A percentile compares a stretch with the other conserved stretches of the same genome.
Conservation (phyloP, 192 early-diverging fungal genomes). For the Coemansia sp. region DNA sequence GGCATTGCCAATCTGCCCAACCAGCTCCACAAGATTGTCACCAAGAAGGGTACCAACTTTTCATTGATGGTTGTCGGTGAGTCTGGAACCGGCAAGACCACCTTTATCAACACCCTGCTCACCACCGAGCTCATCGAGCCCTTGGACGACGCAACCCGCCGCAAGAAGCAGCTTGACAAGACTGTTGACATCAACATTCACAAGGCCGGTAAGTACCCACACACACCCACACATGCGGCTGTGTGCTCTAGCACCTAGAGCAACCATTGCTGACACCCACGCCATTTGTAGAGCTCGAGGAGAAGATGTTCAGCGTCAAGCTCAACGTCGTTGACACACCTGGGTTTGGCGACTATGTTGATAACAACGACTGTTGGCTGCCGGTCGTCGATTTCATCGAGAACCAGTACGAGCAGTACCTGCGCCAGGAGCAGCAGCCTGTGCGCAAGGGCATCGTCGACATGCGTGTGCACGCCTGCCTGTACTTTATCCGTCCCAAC, state of each 20-base stretch:
- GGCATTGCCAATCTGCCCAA: constrained; percentile 99
- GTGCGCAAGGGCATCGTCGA: constrained; percentile 85
- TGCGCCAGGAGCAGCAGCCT: constrained; percentile 88
- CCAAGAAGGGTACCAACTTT: constrained; percentile 93
- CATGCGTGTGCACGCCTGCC: constrained; percentile 94
- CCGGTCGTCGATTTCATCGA: constrained; percentile 98
- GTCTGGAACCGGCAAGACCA: constrained; percentile 97
- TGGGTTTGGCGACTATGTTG: constrained; percentile 87
- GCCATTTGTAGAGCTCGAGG: constrained; percentile 74
- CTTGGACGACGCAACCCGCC: constrained; percentile 72
- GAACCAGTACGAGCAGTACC: constrained; percentile 94
- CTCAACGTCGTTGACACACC: constrained; percentile 92
- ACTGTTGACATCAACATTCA: constrained; percentile 99
- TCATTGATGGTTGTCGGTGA: constrained; percentile 97
- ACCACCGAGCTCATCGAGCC: constrained; percentile 92
- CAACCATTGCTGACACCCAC: not conserved
- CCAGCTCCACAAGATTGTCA: constrained; percentile 98
- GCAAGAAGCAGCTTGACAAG: constrained; percentile 88
- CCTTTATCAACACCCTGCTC: constrained; percentile 98
- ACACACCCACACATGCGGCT: not conserved
- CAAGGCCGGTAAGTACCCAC: constrained; percentile 69
- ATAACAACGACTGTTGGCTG: constrained; percentile 96
- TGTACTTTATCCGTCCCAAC: constrained; percentile 98
- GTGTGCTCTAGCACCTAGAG: not conserved
- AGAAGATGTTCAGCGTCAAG: constrained; percentile 97